phyloP scores from a whole-genome alignment of 768 basidiomycete genomes.

The Crucibulum laeve region DNA sequence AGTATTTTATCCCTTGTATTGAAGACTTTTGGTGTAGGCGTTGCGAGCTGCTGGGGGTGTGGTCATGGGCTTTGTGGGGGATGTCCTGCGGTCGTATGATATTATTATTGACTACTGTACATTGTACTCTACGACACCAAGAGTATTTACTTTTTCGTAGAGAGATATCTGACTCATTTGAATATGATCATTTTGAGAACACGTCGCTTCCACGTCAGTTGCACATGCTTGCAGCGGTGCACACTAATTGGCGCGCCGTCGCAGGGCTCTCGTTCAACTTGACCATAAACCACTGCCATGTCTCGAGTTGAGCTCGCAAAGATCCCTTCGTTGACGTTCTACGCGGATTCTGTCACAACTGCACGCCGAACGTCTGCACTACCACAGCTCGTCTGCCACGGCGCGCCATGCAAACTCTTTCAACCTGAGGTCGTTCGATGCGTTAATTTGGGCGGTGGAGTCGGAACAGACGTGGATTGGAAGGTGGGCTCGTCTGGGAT shows the following conservation, averaged over 20 bases:
- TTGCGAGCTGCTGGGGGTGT: constrained; percentile 86
- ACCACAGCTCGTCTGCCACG: constrained; percentile 76
- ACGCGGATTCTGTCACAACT: constrained; percentile 60
- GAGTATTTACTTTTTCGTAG: too few relatives aligned
- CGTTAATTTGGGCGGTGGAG: constrained; percentile 65
- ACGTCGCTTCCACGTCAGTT: constrained; percentile 32
- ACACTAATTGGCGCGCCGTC: background rate
- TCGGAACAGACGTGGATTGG: constrained; percentile 85
- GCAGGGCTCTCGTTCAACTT: too few relatives aligned
- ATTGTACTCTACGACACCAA: too few relatives aligned
- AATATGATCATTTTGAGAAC: constrained; percentile 5
- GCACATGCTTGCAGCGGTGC: background rate
- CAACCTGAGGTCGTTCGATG: constrained; percentile 87
- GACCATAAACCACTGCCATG: constrained; percentile 43
- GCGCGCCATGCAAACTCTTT: constrained; percentile 72
- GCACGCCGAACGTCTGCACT: constrained; percentile 66
- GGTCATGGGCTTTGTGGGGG: constrained; percentile 67
- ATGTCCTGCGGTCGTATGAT: constrained; percentile 38
- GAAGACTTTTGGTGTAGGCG: constrained; percentile 69
- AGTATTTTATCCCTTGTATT: constrained; percentile 77
- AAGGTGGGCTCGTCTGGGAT: constrained; percentile 46
- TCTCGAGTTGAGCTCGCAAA: constrained; percentile 68
- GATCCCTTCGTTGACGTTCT: constrained; percentile 77
- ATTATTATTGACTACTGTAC: constrained; percentile 3
- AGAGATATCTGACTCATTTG: background rate